Evolutionary conservation across 306 rosid genomes (phyloP), one percentile per base, ranked within the genome.

Genomic region (Prunus persica): DNA sequence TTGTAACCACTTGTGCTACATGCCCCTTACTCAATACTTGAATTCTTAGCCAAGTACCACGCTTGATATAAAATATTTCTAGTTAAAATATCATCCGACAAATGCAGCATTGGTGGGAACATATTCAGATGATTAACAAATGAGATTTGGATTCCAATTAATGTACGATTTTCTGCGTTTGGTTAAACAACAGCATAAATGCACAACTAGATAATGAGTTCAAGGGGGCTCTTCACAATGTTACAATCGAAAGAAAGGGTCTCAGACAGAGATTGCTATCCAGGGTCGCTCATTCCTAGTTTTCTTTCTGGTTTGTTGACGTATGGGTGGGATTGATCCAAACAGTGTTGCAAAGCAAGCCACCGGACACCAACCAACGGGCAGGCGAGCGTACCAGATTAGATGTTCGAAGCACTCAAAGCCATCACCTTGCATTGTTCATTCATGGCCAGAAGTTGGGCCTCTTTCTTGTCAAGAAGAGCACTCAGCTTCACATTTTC

Each of bases 351-450:
- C 61, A 56, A 27, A 2, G 80, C 80, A 72, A 60, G 24, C 56
- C 68, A 46, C 70, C 65, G 60, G 32, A 72, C 74, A 73, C 30
- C 60, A 67, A 34, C 41, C 41, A 34, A 67, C 71, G 65, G 32
- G 71, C 47, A 72, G 16, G 15, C 24, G 7, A 47, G 22, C 27
- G 3, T 9, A 27, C 38, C 27, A 46, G 43, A 69, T 87, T 82
- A 96, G 86, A 92, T 87, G 87, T 87, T 81, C 20, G 89, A 95
- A 73, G 93, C 87, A 38, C 89, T 96, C 93, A 96, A 89, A 32
- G 99, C 99, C 99, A 96, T 92, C 81, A 96, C 90, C 86, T 96
- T 96, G 89, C 99, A 96, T 71, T 96, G 99, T 85, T 92, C 98
- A 80, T 96, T 92, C 96, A 85, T 80, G 79, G 99, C 99, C 77